Base-by-base conservation (phyloP, 1,284 basidiomycete genomes). In the Pisolithus thermaeus region DNA sequence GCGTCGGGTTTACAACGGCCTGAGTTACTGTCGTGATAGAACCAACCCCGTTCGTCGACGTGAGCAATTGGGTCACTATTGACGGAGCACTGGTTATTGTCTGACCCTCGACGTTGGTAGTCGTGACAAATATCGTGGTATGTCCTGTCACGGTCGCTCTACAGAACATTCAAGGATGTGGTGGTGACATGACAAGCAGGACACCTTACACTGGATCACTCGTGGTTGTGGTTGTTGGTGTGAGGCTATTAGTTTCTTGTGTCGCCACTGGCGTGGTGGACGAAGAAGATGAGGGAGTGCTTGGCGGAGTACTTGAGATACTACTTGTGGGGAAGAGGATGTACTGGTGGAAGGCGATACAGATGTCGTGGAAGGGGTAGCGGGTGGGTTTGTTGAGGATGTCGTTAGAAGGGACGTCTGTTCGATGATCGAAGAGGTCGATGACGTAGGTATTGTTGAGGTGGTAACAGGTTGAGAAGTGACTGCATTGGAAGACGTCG, bases 1-100 rank as follows among this genome's bases (percentile, higher is more conserved):
- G 73, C 18, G 84, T 85, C 16, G 85, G 86, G 61, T 87, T 87
- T 22, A 76, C 70, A 36, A 79, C 70, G 23, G 81, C 67, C 58
- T 80, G 71, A 0, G 86, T 88, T 51, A 85, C 70, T 3, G 82
- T 83, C 47, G 74, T 70, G 30, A 74, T 59, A 12, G 60, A 58
- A 9, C 86, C 86, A 57, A 79, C 69, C 27, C 69, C 72, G 36
- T 71, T 69, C 7, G 81, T 85, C 14, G 77, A 77, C 3, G 77
- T 80, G 25, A 79, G 60, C 12, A 77, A 72, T 38, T 78, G 68
- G 6, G 85, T 88, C 55, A 89, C 66, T 27, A 74, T 59, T 7
- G 78, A 65, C 23, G 84, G 83, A 20, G 79, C 73, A 47, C 72
- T 77, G 7, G 77, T 74, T 8, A 74, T 70, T 7, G 70, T 66